phyloP scores from a whole-genome alignment of 441 rosid genomes.

The Brassica hybrid region DNA sequence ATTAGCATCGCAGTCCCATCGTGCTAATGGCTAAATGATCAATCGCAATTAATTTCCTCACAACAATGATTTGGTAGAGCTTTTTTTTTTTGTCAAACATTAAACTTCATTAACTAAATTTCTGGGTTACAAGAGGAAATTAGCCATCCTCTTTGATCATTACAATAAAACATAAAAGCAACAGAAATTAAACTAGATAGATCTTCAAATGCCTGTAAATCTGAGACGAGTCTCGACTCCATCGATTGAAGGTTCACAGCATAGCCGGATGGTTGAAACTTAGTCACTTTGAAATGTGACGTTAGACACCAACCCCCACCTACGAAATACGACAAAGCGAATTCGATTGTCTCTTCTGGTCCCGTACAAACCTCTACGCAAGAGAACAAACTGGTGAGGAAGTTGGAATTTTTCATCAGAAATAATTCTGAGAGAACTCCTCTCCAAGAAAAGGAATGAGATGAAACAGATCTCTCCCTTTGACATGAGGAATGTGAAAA shows the following conservation, averaged over 20 bases:
- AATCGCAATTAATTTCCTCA: background rate
- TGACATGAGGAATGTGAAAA: too few species aligned
- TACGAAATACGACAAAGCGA: background rate
- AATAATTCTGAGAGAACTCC: too few species aligned
- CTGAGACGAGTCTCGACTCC: background rate
- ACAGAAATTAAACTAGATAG: background rate
- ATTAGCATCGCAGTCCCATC: conserved; percentile 6
- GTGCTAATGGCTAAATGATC: conserved; percentile 9
- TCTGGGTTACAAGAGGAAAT: too few species aligned
- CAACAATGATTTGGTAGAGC: conserved; percentile 3
- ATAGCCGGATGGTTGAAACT: background rate
- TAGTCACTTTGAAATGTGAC: background rate
- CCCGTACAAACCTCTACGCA: too few species aligned
- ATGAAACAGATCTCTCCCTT: too few species aligned
- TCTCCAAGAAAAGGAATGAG: too few species aligned
- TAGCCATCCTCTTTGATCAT: background rate
- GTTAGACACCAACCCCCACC: background rate
- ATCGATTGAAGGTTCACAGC: background rate
- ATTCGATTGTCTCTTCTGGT: too few species aligned
- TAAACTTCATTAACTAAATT: too few species aligned
- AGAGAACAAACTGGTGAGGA: too few species aligned
- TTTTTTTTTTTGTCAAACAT: too few species aligned
- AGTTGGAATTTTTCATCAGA: too few species aligned
- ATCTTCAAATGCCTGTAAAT: background rate
- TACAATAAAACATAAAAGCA: background rate